Evolutionary conservation across 148 eudicot species (phyloP), one percentile per base, ranked within the genome.

Genomic region (Polygonum aviculare): DNA sequence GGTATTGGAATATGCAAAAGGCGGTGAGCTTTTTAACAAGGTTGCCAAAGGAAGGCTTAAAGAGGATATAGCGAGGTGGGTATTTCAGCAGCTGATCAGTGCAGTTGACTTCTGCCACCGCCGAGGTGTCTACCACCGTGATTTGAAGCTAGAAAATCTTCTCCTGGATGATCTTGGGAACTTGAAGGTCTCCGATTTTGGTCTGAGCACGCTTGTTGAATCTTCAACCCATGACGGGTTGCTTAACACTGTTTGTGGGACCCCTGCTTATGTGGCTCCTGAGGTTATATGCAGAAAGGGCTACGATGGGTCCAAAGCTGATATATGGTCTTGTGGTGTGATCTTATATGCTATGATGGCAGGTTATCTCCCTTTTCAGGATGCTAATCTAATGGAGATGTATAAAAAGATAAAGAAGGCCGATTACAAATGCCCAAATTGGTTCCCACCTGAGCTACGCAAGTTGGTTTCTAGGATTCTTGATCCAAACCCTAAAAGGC

Each of bases 251-350:
- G 83, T 85, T 51, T 87, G 93, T 80, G 92, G 92, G 55, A 88
- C 90, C 74, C 87, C 87, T 71, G 86, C 92, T 35, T 89, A 89
- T 33, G 85, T 87, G 26, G 90, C 93, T 18, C 93, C 90, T 16
- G 93, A 89, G 78, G 86, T 89, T 0, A 31, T 86, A 26, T 26
- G 77, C 41, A 83, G 78, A 12, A 80, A 80, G 40, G 75, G 77
- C 2, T 87, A 87, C 76, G 81, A 87, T 40, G 90, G 90, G 1
- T 80, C 78, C 7, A 85, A 82, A 39, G 60, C 85, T 0, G 91
- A 88, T 78, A 80, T 79, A 18, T 88, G 92, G 92, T 88, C 92
- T 0, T 88, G 92, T 77, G 92, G 92, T 7, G 92, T 88, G 38
- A 82, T 88, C 12, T 74, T 88, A 1, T 88, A 39, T 33, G 83